A percentile compares a stretch with the other conserved stretches of the same genome.
Evolutionary conservation across 768 basidiomycete species (phyloP).

Genomic region (Kockovaella imperatae): DNA sequence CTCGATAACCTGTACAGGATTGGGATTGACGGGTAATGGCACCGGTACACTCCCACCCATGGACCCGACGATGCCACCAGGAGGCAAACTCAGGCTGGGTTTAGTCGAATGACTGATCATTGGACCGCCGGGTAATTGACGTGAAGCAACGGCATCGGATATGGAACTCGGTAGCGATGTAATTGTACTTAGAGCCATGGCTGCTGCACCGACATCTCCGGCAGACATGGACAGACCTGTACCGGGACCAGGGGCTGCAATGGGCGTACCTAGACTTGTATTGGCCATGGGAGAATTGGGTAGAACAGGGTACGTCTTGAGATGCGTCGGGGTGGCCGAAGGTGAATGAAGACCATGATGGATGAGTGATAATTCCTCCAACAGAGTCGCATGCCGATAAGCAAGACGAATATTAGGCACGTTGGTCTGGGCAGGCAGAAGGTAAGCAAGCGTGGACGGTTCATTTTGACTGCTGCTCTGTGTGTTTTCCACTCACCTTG

Average conservation of each 20-base stretch:
- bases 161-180: no score
- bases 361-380: constrained; percentile 61
- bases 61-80: no score
- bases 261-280: constrained; percentile 2
- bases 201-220: constrained; percentile 36
- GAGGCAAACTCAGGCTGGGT: no score
- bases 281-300: neutral
- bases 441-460: neutral
- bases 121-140: no score
- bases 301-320: constrained; percentile 4
- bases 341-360: constrained; percentile 29
- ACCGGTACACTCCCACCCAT: no score
- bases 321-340: constrained; percentile 27
- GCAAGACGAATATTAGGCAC: constrained; percentile 83
- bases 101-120: no score
- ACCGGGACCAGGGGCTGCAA: constrained; percentile 5
- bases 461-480: neutral
- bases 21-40: no score
- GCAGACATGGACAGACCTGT: constrained; percentile 12
- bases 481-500: constrained; percentile 69
- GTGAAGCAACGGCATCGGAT: no score
- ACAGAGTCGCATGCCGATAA: constrained; percentile 82
- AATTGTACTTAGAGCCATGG: no score
- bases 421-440: constrained; percentile 63
- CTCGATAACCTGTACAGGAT: no score